Base-by-base conservation (phyloP, 2,329 filamentous ascomycete genomes). In the Colletotrichum paranaense region DNA sequence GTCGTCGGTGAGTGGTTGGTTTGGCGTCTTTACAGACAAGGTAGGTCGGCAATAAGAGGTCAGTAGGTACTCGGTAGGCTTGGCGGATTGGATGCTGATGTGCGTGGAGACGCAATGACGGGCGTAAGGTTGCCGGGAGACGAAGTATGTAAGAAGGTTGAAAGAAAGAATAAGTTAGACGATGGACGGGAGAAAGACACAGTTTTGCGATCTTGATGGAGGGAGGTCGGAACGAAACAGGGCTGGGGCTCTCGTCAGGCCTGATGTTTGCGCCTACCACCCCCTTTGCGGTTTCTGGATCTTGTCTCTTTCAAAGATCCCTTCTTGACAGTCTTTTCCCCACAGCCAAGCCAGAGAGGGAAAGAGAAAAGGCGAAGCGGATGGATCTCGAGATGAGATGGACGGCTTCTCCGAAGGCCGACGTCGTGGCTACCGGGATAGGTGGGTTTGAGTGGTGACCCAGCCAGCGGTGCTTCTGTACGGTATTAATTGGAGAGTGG, bases 371-470 rank as follows among this genome's bases (percentile, higher is more conserved):
- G 8, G 38, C 9, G 53, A 72, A 35, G 52, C 57, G 59, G 24
- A 58, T 71, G 38, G 63, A 56, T 59, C 19, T 35, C 46, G 26
- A 19, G 46, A 57, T 52, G 66, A 49, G 53, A 64, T 60, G 67
- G 26, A 49, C 70, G 70, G 70, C 70, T 70, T 73, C 66, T 67
- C 70, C 70, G 66, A 73, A 68, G 42, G 70, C 66, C 70, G 60
- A 70, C 67, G 69, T 72, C 65, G 58, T 55, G 16, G 66, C 19
- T 52, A 28, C 38, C 46, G 53, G 60, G 46, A 52, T 32, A 63
- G 65, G 70, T 64, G 62, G 55, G 67, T 60, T 52, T 35, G 60
- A 63, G n/a, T 46, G 52, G n/a, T 26, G 16, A n/a, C 32, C 19
- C 60, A 32, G 26, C 35, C 19, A 14, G 58, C n/a, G 53, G 42